phyloP scores from a whole-genome alignment of 768 basidiomycete genomes.

The Symmetrospora coprosmae region DNA sequence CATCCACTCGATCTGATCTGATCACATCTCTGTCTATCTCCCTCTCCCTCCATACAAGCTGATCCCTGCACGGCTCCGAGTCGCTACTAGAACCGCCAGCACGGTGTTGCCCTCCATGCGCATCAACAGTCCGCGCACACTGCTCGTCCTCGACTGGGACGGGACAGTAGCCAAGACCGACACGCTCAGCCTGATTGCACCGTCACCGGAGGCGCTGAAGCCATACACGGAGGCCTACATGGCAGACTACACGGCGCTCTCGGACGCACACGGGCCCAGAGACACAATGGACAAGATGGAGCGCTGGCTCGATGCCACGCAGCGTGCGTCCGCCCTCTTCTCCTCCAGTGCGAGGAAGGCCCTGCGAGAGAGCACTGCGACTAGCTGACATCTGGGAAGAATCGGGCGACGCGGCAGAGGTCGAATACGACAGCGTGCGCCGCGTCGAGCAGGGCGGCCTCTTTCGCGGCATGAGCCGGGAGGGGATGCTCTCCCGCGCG shows the following conservation, averaged over 20 bases:
- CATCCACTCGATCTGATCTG: too few species aligned
- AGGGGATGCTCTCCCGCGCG: background rate
- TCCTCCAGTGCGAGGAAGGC: too few species aligned
- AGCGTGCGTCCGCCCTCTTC: background rate
- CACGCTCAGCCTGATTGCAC: constrained; percentile 14
- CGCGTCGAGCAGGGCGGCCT: constrained; percentile 15
- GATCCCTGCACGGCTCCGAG: too few species aligned
- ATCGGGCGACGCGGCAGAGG: too few species aligned
- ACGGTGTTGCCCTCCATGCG: too few species aligned
- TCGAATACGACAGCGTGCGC: constrained; percentile 6
- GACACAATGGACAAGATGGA: constrained; percentile 5
- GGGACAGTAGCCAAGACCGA: background rate
- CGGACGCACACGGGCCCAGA: background rate
- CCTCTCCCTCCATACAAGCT: too few species aligned
- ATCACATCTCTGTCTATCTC: too few species aligned
- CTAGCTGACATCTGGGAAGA: too few species aligned
- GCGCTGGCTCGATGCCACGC: background rate
- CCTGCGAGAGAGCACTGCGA: too few species aligned
- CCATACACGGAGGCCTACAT: constrained; percentile 12
- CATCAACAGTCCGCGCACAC: background rate
- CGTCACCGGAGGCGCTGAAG: constrained; percentile 1
- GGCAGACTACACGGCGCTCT: background rate
- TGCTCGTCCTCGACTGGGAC: constrained; percentile 12
- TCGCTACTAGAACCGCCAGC: too few species aligned
- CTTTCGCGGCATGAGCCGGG: constrained; percentile 3